Evolutionary conservation across 352 stramenopile genomes (phyloP).

Genomic region (Pythium chondricola): DNA sequence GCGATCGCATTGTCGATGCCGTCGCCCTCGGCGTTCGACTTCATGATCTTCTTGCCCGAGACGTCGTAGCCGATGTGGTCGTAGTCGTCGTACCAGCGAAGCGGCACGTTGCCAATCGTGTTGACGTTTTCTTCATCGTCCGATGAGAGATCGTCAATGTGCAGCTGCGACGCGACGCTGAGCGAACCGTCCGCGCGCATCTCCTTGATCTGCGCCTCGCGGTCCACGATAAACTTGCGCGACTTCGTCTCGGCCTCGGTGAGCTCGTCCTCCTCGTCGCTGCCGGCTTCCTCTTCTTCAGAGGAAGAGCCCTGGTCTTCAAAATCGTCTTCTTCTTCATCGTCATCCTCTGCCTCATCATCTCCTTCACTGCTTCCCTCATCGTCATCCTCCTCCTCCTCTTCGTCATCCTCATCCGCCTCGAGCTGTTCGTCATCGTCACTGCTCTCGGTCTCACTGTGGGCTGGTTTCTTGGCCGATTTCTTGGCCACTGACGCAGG

Average conservation of each 20-base stretch:
- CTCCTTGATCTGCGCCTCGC: slow-evolving; percentile 69
- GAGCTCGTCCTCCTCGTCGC: slow-evolving; percentile 65
- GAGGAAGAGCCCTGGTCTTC: slow-evolving; percentile 84
- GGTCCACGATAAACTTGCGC: slow-evolving; percentile 61
- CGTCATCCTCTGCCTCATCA: slow-evolving; percentile 36
- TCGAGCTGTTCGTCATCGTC: slow-evolving; percentile 39
- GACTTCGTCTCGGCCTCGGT: slow-evolving; percentile 80
- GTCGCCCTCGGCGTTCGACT: slow-evolving; percentile 82
- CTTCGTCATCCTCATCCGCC: slow-evolving; percentile 45
- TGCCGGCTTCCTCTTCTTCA: slow-evolving; percentile 54
- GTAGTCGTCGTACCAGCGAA: slow-evolving; percentile 99
- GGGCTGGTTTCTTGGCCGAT: background rate
- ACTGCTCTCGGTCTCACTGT: slow-evolving; percentile 52
- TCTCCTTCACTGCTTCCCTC: slow-evolving; percentile 37
- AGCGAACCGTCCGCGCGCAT: slow-evolving; percentile 85
- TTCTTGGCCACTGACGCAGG: background rate
- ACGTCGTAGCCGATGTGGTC: slow-evolving; percentile 99
- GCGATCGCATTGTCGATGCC: slow-evolving; percentile 85
- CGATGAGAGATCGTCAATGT: slow-evolving; percentile 98
- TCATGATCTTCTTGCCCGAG: slow-evolving; percentile 95
- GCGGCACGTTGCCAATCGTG: slow-evolving; percentile 96
- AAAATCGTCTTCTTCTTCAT: slow-evolving; percentile 62
- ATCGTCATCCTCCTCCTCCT: slow-evolving; percentile 41
- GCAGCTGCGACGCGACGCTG: slow-evolving; percentile 82
- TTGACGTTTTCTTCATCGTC: slow-evolving; percentile 97